Evolutionary conservation across 139 green algal genomes (phyloP).

Genomic region (Trebouxia sp.): DNA sequence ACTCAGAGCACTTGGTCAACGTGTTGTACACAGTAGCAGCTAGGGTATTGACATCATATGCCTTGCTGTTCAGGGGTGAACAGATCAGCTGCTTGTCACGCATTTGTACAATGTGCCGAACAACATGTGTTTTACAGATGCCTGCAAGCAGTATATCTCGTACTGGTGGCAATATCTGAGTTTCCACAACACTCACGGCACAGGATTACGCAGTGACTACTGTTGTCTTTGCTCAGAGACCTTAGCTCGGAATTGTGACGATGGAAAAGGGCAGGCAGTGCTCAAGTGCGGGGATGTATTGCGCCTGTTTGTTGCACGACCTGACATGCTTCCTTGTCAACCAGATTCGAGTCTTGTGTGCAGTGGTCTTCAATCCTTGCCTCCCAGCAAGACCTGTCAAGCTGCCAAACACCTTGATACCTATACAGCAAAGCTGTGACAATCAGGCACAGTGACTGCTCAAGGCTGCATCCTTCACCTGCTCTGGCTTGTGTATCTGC

Average conservation of each 20-base stretch:
- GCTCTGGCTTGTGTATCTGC: neutral
- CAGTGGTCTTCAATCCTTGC: neutral
- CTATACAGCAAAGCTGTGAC: neutral
- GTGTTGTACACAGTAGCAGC: too few species aligned
- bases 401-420: constrained; percentile 24
- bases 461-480: neutral
- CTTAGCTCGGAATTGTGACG: too few species aligned
- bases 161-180: too few species aligned
- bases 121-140: too few species aligned
- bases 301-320: neutral
- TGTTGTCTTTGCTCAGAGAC: neutral
- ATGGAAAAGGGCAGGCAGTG: neutral
- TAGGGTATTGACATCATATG: too few species aligned
- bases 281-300: neutral
- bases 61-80: too few species aligned
- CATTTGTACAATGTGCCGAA: too few species aligned
- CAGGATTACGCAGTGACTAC: neutral
- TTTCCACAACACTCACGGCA: too few species aligned
- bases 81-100: too few species aligned
- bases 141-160: too few species aligned
- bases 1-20: too few species aligned
- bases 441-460: neutral
- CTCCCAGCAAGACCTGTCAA: constrained; percentile 2
- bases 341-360: constrained; percentile 8
- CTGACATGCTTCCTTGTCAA: too few species aligned